Evolutionary conservation across 495 filamentous ascomycete genomes (phyloP).

Genomic region (Penicillium coffeae): DNA sequence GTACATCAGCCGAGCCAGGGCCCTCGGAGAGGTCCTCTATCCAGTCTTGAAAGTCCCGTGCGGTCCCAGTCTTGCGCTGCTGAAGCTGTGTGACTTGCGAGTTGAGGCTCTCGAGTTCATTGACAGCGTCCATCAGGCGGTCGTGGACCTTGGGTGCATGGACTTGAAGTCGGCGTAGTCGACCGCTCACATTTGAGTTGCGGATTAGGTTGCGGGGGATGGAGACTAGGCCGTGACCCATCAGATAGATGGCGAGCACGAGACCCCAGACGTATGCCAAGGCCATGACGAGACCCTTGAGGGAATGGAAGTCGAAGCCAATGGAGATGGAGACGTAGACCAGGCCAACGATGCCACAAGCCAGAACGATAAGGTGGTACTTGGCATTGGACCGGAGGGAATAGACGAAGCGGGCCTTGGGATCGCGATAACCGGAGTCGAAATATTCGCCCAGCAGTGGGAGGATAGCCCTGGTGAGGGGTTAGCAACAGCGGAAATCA

Average conservation of each 20-base stretch:
- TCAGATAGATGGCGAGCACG: slow-evolving; percentile 86
- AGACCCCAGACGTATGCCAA: slow-evolving; percentile 92
- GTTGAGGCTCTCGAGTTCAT: slow-evolving; percentile 76
- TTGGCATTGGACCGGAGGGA: slow-evolving; percentile 80
- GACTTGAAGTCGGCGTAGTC: slow-evolving; percentile 68
- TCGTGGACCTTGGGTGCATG: slow-evolving; percentile 82
- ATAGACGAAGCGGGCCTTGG: slow-evolving; percentile 73
- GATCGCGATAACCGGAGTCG: slow-evolving; percentile 87
- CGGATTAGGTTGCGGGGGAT: slow-evolving; percentile 78
- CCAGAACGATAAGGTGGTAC: slow-evolving; percentile 78
- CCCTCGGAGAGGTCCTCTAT: slow-evolving; percentile 85
- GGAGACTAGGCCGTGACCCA: slow-evolving; percentile 94
- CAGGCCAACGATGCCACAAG: slow-evolving; percentile 63
- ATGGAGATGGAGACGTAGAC: slow-evolving; percentile 80
- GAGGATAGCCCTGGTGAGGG: slow-evolving; percentile 68
- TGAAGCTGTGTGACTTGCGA: slow-evolving; percentile 71
- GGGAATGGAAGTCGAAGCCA: slow-evolving; percentile 59
- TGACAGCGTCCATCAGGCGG: slow-evolving; percentile 78
- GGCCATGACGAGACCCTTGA: slow-evolving; percentile 85
- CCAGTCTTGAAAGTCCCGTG: slow-evolving; percentile 82
- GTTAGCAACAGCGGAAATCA: slow-evolving; percentile 1
- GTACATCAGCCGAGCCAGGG: slow-evolving; percentile 61
- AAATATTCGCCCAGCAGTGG: slow-evolving; percentile 89
- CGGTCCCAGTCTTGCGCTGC: slow-evolving; percentile 78
- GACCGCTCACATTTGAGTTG: slow-evolving; percentile 67